Base-by-base conservation (phyloP, 129 eudicot species). In the Apium graveolens region DNA sequence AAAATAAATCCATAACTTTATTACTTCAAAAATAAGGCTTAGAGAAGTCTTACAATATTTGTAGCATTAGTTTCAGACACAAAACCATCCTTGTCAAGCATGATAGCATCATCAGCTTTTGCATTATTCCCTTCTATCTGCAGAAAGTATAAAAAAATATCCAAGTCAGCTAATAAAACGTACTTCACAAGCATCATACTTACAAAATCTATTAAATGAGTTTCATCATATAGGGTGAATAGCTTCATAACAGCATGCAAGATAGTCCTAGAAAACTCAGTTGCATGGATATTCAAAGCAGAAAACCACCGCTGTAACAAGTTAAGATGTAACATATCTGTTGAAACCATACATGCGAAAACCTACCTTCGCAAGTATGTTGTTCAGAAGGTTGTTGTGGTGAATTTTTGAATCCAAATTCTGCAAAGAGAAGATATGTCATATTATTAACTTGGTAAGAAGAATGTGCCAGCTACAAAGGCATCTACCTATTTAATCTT, bases 31-130 rank as follows among this genome's bases (percentile, higher is more conserved):
- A 12, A 45, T 10, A 74, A 26, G 31, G 35, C 17, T 63, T 57
- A 48, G 21, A n/a, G 41, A 37, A 35, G 78, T 49, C 89, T 81
- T 83, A 96, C 99, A 48, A 92, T 88, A 82, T 96, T 96, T 79
- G 99, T 96, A 51, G 99, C 99, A 81, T 96, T 96, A 82, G 99
- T 96, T 89, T 96, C 99, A n/a, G 99, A 92, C 76, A 96, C 99
- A 76, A 86, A 96, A 51, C 99, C 99, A 87, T 96, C 97, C 83
- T 90, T 92, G 85, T 92, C 99, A 49, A 96, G 99, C 99, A 96
- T 96, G 85, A 96, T 86, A 46, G 99, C 99, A 85, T 96, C 97
- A 84, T 96, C 97, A 70, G 99, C 99, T 55, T 80, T 83, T 51
- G 99, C 90, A 76, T 96, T 92, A 82, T 96, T 96, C 70, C 97